Base-by-base conservation (phyloP, 2,329 filamentous ascomycete species). In the Alternaria longipes region DNA sequence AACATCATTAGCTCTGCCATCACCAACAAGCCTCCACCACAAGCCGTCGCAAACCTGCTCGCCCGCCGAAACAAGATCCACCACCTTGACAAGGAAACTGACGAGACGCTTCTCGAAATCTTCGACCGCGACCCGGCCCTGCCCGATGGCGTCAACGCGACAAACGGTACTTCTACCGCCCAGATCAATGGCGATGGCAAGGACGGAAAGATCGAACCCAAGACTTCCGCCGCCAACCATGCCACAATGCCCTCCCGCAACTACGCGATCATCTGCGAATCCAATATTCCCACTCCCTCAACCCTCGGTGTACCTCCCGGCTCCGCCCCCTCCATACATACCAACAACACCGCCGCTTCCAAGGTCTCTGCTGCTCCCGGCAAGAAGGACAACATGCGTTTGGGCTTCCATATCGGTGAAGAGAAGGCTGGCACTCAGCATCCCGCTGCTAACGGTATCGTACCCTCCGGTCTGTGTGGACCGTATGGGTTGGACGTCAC, bases 231-330 rank as follows among this genome's bases (percentile, higher is more conserved):
- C 44, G 90, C 86, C 74, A 97, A 97, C 79, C 86, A 92, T 65
- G 91, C 92, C 63, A 97, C 94, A 11, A 97, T 97, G 88, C 87
- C 88, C 1, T 87, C 84, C 52, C 82, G 88, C 55, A 89, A 90
- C 76, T 89, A 87, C 72, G 87, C 87, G 59, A 87, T 86, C 73
- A 86, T 90, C 75, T 84, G 84, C 45, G 87, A 90, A 69, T 82
- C 80, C 14, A 73, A 71, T 52, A 46, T 76, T 62, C 61, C 67
- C 11, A 49, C 79, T 45, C 63, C 68, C 9, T 63, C 71, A 42
- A 47, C 61, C 8, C 65, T 61, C 4, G 52, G 47, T 1, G 53
- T 50, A 50, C 46, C 54, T 1, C 71, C 73, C 3, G 65, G 77
- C 63, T 50, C 66, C 24, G 63, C 67, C 5, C 63, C 70, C 4